These are phyloP conservation scores for Colletotrichum falcatum DNA, from an alignment of 2,329 filamentous ascomycete species.

Conservation along the genomic window DNA sequence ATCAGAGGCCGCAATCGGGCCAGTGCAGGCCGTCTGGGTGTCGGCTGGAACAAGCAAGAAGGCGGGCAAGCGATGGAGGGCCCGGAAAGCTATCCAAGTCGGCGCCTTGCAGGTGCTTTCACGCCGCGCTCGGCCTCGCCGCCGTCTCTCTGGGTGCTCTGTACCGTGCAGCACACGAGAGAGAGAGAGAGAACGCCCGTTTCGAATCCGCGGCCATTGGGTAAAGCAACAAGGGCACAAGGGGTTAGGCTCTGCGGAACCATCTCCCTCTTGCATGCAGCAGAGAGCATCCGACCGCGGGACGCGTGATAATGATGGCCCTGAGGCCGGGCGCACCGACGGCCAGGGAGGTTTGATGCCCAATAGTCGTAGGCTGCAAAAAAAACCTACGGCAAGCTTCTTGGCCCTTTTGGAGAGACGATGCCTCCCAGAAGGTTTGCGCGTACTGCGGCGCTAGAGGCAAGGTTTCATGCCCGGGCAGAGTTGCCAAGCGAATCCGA, in stretches of 20 bases:
- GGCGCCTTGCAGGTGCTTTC: no score
- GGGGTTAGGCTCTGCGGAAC: neutral
- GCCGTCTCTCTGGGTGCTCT: no score
- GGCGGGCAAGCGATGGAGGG: no score
- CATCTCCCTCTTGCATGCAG: neutral
- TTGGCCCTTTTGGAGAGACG: constrained; percentile 61
- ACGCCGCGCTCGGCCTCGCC: no score
- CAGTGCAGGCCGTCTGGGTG: neutral
- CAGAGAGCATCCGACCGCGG: constrained; percentile 42
- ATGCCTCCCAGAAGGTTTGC: constrained; percentile 63
- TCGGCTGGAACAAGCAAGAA: neutral
- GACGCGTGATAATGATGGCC: constrained; percentile 66
- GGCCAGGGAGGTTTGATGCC: constrained; percentile 66
- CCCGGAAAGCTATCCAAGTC: neutral
- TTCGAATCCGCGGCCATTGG: neutral
- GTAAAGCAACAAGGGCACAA: neutral
- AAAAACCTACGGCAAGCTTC: constrained; percentile 60
- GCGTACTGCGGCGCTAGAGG: constrained; percentile 59
- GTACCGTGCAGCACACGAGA: no score
- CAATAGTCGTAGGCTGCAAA: constrained; percentile 59
- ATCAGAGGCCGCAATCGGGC: neutral
- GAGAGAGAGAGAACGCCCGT: no score
- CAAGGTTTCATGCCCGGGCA: constrained; percentile 65
- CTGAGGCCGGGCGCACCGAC: constrained; percentile 62
- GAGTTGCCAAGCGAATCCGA: constrained; percentile 53